Evolutionary conservation across 2,329 filamentous ascomycete species (phyloP).

Genomic region (Trichoderma arundinaceum): DNA sequence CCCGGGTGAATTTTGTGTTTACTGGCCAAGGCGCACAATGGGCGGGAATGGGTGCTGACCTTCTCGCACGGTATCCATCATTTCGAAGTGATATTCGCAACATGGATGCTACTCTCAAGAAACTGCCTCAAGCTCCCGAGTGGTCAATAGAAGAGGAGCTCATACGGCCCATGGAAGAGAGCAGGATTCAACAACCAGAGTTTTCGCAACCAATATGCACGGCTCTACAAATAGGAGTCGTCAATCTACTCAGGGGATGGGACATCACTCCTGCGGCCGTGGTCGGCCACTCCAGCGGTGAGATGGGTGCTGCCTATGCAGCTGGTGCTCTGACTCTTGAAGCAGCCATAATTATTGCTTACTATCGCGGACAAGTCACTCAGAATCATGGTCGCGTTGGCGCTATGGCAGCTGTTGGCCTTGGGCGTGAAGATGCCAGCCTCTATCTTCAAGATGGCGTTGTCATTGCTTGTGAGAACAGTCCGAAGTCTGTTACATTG

Average conservation of each 20-base stretch:
- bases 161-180: background rate
- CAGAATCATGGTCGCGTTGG: background rate
- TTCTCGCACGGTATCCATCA: background rate
- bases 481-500: slow-evolving; percentile 54
- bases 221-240: slow-evolving; percentile 19
- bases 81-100: background rate
- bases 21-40: slow-evolving; percentile 46
- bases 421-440: background rate
- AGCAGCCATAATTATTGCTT: slow-evolving; percentile 18
- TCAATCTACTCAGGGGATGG: slow-evolving; percentile 1
- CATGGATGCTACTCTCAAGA: slow-evolving; percentile 4
- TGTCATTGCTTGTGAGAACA: slow-evolving; percentile 54
- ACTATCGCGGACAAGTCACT: slow-evolving; percentile 16
- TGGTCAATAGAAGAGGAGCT: slow-evolving; percentile 26
- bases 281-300: slow-evolving; percentile 26
- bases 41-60: slow-evolving; percentile 41
- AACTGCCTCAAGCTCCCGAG: background rate
- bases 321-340: slow-evolving; percentile 22
- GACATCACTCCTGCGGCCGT: slow-evolving; percentile 5
- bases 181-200: slow-evolving; percentile 8
- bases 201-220: slow-evolving; percentile 23
- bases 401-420: slow-evolving; percentile 25
- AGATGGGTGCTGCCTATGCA: slow-evolving; percentile 38
- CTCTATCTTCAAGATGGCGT: slow-evolving; percentile 22
- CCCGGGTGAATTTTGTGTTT: slow-evolving; percentile 37